Base-by-base conservation (phyloP, 2,329 filamentous ascomycete species). In the Sarocladium strictum region DNA sequence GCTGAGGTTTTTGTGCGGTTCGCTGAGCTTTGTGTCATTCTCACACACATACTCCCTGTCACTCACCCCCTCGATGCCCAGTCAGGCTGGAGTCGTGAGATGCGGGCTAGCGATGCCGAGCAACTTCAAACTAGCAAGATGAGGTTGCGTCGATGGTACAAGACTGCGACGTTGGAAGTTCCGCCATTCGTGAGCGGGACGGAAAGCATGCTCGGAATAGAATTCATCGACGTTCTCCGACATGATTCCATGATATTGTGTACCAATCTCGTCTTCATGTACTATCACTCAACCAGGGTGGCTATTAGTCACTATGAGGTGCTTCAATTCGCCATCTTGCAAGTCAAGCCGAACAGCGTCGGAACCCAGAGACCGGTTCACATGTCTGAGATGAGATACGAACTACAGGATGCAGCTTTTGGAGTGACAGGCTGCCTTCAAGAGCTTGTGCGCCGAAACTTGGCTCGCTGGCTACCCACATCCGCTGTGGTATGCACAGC, bases 181-280 rank as follows among this genome's bases (percentile, higher is more conserved):
- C 69, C 70, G 15, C 63, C 68, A 60, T 69, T 68, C 41, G 65
- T 65, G 6, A 65, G 66, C 6, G 60, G 61, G 6, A 58, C 55
- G 56, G 17, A 61, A 59, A 14, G 60, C 62, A 14, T 62, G 62
- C 53, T 62, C 6, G 52, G 41, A 11, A 51, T n/a, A 58, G 59
- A 60, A 53, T 35, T 58, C 60, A 19, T 55, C 60, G 5, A 59
- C 57, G 9, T 23, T 23, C 52, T 33, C 12, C 9, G 17, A 52
- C 67, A 72, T 54, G 69, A 75, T 50, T 72, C 72, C 1, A 65
- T 71, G n/a, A 67, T 70, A 9, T 53, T 73, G 27, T 74, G 75
- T 58, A 72, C 69, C 4, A 74, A 74, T 40, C 56, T 76, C 58
- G 73, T 76, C 58, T 75, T 74, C 53, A 76, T 77, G 70, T 74